These are phyloP conservation scores for Tetrahymena malaccensis DNA, from an alignment of 73 alveolate genomes.

Conservation along the genomic window DNA sequence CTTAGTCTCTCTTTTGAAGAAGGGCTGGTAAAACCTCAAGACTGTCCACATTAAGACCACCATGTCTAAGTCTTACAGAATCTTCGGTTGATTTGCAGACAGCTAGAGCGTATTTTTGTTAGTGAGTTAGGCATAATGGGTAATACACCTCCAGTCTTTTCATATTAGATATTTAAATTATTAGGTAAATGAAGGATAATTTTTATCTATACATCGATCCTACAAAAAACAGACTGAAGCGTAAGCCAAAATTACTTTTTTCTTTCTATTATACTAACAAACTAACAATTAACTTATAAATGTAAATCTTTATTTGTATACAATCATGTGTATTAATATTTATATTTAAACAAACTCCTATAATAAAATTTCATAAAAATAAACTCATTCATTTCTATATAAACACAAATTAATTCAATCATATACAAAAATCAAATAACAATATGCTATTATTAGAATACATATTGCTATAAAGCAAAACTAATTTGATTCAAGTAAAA, in stretches of 20 bases:
- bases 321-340: not conserved
- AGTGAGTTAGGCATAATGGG: not conserved
- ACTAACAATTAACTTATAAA: not conserved
- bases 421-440: no score
- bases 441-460: no score
- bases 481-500: no score
- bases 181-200: not conserved
- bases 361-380: not conserved
- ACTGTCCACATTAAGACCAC: constrained; percentile 94
- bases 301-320: not conserved
- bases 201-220: not conserved
- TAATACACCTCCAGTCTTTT: not conserved
- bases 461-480: no score
- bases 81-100: constrained; percentile 54
- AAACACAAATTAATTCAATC: not conserved
- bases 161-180: not conserved
- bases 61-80: constrained; percentile 94
- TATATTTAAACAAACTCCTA: not conserved
- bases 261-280: not conserved
- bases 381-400: not conserved
- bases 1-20: constrained; percentile 93
- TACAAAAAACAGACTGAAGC: not conserved
- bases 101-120: not conserved
- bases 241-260: not conserved
- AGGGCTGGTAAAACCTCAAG: constrained; percentile 95